Evolutionary conservation across 108 stramenopile species (phyloP).

Genomic region (Heterococcus sp.): DNA sequence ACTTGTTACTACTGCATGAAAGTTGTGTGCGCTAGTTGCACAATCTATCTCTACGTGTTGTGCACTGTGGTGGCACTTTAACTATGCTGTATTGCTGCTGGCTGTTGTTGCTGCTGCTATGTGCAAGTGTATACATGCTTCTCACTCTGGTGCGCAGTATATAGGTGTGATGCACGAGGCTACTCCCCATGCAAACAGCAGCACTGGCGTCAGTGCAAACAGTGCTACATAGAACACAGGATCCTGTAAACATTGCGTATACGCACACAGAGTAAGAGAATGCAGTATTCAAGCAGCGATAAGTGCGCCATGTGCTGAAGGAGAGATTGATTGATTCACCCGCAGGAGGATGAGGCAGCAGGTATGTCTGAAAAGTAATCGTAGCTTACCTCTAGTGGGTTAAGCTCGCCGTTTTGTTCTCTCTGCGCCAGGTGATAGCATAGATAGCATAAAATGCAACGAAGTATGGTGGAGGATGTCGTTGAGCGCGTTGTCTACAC

Average conservation of each 20-base stretch:
- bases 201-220: not conserved
- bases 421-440: too few relatives aligned
- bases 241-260: not conserved
- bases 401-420: not conserved
- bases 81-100: too few relatives aligned
- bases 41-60: too few relatives aligned
- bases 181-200: not conserved
- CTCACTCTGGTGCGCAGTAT: not conserved
- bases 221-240: not conserved
- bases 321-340: not conserved
- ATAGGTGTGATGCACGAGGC: not conserved
- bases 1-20: too few relatives aligned
- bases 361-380: not conserved
- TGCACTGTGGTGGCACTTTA: too few relatives aligned
- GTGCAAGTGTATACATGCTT: too few relatives aligned
- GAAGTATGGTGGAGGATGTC: not conserved
- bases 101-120: too few relatives aligned
- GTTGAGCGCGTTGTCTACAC: not conserved
- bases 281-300: not conserved
- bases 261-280: not conserved
- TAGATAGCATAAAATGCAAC: not conserved
- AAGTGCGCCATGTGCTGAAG: not conserved
- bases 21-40: too few relatives aligned
- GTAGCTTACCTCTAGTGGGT: not conserved
- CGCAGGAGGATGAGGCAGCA: not conserved